Conservation (phyloP, 1,284 basidiomycete genomes). For the Irpex rosettiformis region DNA sequence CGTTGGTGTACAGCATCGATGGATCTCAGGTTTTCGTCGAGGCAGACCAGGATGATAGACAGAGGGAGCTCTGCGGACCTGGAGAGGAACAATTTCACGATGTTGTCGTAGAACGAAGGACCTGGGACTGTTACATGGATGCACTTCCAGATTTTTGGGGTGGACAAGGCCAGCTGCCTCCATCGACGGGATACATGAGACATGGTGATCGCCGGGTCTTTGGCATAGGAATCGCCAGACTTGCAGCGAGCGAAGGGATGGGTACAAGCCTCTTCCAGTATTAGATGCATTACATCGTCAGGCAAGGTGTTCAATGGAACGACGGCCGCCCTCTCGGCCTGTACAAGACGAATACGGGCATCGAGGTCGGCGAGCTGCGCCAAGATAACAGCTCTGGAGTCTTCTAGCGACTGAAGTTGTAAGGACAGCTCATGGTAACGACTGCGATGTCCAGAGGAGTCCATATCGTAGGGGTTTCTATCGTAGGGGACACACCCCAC, state of each 20-base stretch:
- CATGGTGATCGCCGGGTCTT: background rate
- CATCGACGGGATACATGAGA: conserved; percentile 3
- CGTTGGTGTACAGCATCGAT: background rate
- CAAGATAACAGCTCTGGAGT: background rate
- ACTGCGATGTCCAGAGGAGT: background rate
- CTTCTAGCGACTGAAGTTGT: background rate
- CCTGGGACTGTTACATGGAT: background rate
- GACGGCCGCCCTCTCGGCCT: background rate
- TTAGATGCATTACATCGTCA: background rate
- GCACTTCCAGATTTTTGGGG: background rate
- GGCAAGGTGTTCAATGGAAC: conserved; percentile 5
- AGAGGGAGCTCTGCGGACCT: background rate
- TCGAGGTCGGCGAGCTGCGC: background rate
- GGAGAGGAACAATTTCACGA: background rate
- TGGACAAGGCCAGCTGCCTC: background rate
- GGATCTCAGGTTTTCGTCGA: background rate
- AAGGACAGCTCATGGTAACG: background rate
- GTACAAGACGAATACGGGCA: background rate
- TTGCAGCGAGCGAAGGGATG: conserved; percentile 1
- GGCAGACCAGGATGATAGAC: background rate
- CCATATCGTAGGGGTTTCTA: background rate
- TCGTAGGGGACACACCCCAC: background rate
- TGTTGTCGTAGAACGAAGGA: background rate
- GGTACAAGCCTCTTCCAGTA: conserved; percentile 1
- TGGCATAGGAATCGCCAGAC: background rate